These are phyloP conservation scores for Stropharia rugosoannulata DNA, from an alignment of 768 basidiomycete genomes.

Conservation along the genomic window DNA sequence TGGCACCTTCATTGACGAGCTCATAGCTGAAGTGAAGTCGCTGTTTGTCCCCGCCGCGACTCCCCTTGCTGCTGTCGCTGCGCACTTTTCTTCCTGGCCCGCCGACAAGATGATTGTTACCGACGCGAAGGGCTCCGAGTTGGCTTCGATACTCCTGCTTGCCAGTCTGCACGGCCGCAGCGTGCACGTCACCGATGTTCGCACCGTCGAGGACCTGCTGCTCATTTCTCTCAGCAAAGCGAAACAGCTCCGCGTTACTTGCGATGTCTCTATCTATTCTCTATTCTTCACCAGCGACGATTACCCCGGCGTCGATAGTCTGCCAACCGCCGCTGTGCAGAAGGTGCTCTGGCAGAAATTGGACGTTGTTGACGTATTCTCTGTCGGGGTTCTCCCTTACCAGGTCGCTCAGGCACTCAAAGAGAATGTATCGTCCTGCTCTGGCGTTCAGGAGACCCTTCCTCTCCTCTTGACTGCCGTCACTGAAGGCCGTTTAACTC, in stretches of 20 bases:
- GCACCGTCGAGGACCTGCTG: conserved; percentile 80
- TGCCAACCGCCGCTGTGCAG: conserved; percentile 80
- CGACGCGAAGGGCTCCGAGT: conserved; percentile 87
- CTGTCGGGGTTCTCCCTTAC: conserved; percentile 85
- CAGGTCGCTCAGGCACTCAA: conserved; percentile 63
- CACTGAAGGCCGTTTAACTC: conserved; percentile 69
- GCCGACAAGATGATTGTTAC: conserved; percentile 91
- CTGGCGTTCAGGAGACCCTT: conserved; percentile 85
- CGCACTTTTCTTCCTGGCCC: conserved; percentile 91
- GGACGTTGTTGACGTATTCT: conserved; percentile 85
- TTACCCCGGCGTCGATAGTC: conserved; percentile 59
- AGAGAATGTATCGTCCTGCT: conserved; percentile 60
- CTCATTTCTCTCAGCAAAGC: conserved; percentile 94
- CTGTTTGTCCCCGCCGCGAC: conserved; percentile 78
- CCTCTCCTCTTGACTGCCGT: conserved; percentile 89
- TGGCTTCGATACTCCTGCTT: conserved; percentile 89
- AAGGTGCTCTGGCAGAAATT: conserved; percentile 83
- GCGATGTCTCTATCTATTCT: conserved; percentile 90
- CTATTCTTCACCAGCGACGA: conserved; percentile 84
- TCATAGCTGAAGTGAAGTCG: conserved; percentile 77
- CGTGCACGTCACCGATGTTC: conserved; percentile 90
- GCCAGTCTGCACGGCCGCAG: conserved; percentile 90
- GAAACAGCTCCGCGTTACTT: conserved; percentile 91
- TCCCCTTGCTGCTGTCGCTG: conserved; percentile 73
- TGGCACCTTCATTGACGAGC: conserved; percentile 64